These are phyloP conservation scores for Pyrenochaeta sp. DNA, from an alignment of 2,329 filamentous ascomycete species.

Conservation along the genomic window DNA sequence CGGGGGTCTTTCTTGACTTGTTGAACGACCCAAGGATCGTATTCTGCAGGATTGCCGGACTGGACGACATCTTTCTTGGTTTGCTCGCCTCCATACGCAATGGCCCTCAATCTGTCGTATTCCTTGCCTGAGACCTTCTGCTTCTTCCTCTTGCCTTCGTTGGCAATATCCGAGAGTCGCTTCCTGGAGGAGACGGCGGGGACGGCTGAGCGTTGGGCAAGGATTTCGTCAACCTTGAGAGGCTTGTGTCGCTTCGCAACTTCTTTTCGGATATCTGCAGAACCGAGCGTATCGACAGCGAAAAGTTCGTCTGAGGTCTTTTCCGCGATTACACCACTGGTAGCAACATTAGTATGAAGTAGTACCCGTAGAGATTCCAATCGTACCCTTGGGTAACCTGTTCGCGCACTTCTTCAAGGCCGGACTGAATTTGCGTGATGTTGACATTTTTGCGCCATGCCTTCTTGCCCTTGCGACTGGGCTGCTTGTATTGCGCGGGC, in stretches of 20 bases:
- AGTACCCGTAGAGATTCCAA: neutral
- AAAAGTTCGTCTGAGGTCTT: constrained; percentile 86
- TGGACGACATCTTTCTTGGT: constrained; percentile 56
- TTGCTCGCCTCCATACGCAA: constrained; percentile 75
- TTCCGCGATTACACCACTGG: constrained; percentile 85
- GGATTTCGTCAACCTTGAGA: constrained; percentile 90
- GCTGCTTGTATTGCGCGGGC: constrained; percentile 83
- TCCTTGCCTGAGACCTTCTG: constrained; percentile 87
- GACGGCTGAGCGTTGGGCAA: constrained; percentile 81
- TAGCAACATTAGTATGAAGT: constrained; percentile 17
- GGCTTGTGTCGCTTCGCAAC: constrained; percentile 75
- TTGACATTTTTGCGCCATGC: constrained; percentile 99
- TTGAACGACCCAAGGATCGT: constrained; percentile 79
- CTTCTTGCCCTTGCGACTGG: constrained; percentile 96
- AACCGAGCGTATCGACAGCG: constrained; percentile 77
- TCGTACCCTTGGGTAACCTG: constrained; percentile 90
- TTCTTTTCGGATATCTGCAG: constrained; percentile 69
- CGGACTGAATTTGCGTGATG: constrained; percentile 82
- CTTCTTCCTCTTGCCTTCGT: constrained; percentile 74
- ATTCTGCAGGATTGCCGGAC: constrained; percentile 65
- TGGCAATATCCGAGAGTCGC: constrained; percentile 74
- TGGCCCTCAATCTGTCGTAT: constrained; percentile 75
- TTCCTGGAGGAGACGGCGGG: constrained; percentile 82
- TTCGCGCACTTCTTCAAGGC: constrained; percentile 82
- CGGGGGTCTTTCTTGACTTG: constrained; percentile 59